Conservation (phyloP, 2,329 filamentous ascomycete genomes). For the Microcyclospora pomicola region DNA sequence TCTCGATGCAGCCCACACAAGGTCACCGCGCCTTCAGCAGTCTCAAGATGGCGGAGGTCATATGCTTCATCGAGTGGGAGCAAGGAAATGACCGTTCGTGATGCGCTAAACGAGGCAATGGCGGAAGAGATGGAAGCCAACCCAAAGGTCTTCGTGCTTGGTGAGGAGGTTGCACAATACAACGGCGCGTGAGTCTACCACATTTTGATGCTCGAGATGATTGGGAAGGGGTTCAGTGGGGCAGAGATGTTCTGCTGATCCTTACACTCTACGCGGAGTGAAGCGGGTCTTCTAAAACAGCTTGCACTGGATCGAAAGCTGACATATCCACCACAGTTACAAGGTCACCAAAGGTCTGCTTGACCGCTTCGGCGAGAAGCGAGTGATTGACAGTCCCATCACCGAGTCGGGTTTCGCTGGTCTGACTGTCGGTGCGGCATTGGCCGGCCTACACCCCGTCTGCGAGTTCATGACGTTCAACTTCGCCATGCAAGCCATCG, state of each 20-base stretch:
- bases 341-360: slow-evolving; percentile 97
- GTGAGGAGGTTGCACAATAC: slow-evolving; percentile 98
- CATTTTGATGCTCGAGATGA: too few relatives aligned
- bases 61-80: slow-evolving; percentile 47
- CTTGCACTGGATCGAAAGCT: too few relatives aligned
- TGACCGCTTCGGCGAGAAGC: slow-evolving; percentile 92
- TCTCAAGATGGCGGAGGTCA: slow-evolving; percentile 29
- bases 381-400: slow-evolving; percentile 96
- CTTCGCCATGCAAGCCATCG: slow-evolving; percentile 99
- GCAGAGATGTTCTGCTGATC: too few relatives aligned
- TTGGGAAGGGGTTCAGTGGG: too few relatives aligned
- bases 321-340: slow-evolving; percentile 43
- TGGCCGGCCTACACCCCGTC: slow-evolving; percentile 86
- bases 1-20: slow-evolving; percentile 40
- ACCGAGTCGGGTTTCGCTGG: slow-evolving; percentile 93
- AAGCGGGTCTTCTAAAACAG: too few relatives aligned
- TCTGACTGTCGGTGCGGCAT: slow-evolving; percentile 84
- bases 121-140: slow-evolving; percentile 93
- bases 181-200: slow-evolving; percentile 65
- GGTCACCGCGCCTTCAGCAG: slow-evolving; percentile 34
- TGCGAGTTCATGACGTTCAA: slow-evolving; percentile 99
- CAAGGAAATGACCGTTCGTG: slow-evolving; percentile 94
- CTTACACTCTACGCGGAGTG: too few relatives aligned
- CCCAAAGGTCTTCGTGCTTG: slow-evolving; percentile 86
- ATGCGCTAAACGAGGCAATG: slow-evolving; percentile 94